Base-by-base conservation (phyloP, 257 asterid species). In the Hygrophila difformis region DNA sequence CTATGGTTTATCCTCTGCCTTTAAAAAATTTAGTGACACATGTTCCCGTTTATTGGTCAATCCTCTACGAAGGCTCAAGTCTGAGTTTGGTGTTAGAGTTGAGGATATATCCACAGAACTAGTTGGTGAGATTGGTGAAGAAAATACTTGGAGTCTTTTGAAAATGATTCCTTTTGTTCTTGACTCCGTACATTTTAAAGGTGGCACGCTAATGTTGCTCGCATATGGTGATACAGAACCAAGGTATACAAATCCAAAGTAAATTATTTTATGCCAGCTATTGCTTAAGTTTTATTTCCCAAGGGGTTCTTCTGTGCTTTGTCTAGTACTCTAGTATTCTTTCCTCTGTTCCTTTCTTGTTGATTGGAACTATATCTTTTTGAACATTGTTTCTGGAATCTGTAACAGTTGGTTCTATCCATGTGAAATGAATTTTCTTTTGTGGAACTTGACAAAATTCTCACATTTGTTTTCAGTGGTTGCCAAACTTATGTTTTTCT, bases 181-280 rank as follows among this genome's bases (percentile, higher is more conserved):
- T 18, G 98, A 91, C 71, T 80, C 94, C 28, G 88, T 91, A 46
- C 81, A 79, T 70, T 76, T 72, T 59, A 72, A 62, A 64, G 98
- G 86, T 37, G 96, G 98, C 22, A 73, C 86, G 34, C 57, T 91
- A 55, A 77, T 91, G 95, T 69, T 91, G 62, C 96, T 91, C 3
- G 98, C 94, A 20, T 91, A 91, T 65, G 96, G 98, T 49, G 98
- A 91, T 65, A 53, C 59, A 35, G 98, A 91, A 65, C 95, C 98
- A 17, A 86, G 96, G 96, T 91, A 70, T 57, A 22, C 44, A 47
- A 45, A 34, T 59, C 39, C 38, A 20, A 22, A 37, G 51, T 47
- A 44, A 39, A 12, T 39, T 28, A 45, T 35, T 31, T 31, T 59
- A 55, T 63, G 22, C 19, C 51, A 44, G 19, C 41, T 53, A 39